Conservation (phyloP, 2,329 filamentous ascomycete species). For the Fusarium sp. region DNA sequence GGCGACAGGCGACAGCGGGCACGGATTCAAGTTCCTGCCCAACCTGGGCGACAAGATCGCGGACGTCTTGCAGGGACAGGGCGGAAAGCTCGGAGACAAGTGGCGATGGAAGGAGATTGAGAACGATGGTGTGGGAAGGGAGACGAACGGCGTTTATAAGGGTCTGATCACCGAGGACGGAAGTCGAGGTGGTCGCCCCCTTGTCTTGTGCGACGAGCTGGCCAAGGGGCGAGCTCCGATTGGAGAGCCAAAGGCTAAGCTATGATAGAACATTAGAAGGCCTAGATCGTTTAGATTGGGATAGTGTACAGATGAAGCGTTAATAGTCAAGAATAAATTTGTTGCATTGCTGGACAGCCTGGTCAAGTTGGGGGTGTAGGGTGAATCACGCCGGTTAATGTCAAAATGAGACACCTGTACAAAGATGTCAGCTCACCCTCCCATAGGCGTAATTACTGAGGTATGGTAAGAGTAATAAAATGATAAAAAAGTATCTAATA, state of each 20-base stretch:
- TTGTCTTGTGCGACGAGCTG: conserved; percentile 57
- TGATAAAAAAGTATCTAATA: no score
- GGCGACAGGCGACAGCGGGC: conserved; percentile 69
- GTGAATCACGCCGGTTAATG: no score
- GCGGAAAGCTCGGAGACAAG: conserved; percentile 61
- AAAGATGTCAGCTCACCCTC: no score
- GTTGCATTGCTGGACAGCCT: conserved; percentile 5
- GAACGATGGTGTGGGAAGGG: conserved; percentile 47
- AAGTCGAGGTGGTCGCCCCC: conserved; percentile 57
- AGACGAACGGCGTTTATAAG: conserved; percentile 49
- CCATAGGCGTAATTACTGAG: no score
- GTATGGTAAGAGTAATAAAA: no score
- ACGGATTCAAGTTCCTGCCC: conserved; percentile 74
- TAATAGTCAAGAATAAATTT: conserved; percentile 13
- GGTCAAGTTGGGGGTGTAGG: background rate
- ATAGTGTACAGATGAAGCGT: conserved; percentile 22
- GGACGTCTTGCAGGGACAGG: conserved; percentile 59
- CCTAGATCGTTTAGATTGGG: conserved; percentile 1
- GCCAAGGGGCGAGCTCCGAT: conserved; percentile 39
- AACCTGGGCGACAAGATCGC: conserved; percentile 69
- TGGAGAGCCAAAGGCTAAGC: conserved; percentile 37
- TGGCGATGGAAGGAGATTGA: conserved; percentile 70
- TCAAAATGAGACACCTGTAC: background rate
- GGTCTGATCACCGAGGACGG: conserved; percentile 61
- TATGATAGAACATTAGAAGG: conserved; percentile 38